These are phyloP conservation scores for Fusarium piperis DNA, from an alignment of 2,329 filamentous ascomycete species.

Conservation along the genomic window DNA sequence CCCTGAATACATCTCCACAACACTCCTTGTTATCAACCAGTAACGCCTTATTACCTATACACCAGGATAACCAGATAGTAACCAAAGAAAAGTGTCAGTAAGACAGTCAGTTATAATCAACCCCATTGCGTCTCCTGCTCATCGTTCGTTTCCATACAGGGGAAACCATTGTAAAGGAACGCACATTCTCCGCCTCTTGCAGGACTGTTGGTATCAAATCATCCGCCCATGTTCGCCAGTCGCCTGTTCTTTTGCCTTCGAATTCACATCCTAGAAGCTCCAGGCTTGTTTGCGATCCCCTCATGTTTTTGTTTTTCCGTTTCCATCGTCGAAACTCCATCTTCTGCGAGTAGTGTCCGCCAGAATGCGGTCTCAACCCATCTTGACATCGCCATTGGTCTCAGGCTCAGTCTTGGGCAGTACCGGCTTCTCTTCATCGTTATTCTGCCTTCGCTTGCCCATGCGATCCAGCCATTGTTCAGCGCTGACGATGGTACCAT, in stretches of 20 bases:
- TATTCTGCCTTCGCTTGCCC: conserved; percentile 54
- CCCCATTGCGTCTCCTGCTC: background rate
- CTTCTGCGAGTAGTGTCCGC: background rate
- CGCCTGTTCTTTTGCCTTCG: background rate
- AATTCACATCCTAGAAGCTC: background rate
- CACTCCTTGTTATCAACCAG: conserved; percentile 15
- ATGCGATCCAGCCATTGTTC: conserved; percentile 90
- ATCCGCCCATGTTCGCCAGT: background rate
- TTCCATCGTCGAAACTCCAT: conserved; percentile 1
- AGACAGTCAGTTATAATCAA: conserved; percentile 8
- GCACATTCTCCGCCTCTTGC: conserved; percentile 11
- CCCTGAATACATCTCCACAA: background rate
- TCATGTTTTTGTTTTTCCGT: conserved; percentile 11
- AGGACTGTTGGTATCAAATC: conserved; percentile 19
- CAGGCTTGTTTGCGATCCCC: background rate
- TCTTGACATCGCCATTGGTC: conserved; percentile 42
- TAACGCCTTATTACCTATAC: conserved; percentile 19
- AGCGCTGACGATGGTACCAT: conserved; percentile 88
- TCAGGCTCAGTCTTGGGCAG: conserved; percentile 34
- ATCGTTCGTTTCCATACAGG: conserved; percentile 3
- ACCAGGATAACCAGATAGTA: conserved; percentile 2
- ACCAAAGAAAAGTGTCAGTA: conserved; percentile 10
- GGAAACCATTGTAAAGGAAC: conserved; percentile 3
- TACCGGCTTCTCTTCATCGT: conserved; percentile 42
- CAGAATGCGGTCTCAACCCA: conserved; percentile 29